phyloP scores from a whole-genome alignment of 2,329 filamentous ascomycete species.

The Colletotrichum orbiculare region DNA sequence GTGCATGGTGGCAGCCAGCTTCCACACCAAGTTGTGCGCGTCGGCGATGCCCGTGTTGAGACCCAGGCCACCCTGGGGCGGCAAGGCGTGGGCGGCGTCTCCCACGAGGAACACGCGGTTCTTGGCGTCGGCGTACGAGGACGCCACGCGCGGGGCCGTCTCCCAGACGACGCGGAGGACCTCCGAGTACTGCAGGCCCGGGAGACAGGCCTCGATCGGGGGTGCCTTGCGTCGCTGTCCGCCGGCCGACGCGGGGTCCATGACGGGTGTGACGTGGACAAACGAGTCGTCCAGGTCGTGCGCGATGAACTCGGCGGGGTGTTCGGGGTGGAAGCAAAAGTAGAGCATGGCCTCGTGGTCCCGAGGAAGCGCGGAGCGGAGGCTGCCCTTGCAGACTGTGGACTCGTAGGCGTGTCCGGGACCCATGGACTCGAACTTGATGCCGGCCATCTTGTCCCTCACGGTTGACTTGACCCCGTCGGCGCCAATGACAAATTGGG shows the following conservation, averaged over 20 bases:
- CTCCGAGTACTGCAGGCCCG: conserved; percentile 21
- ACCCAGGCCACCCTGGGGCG: conserved; percentile 66
- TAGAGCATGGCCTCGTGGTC: conserved; percentile 32
- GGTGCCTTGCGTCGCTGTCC: conserved; percentile 7
- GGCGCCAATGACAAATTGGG: conserved; percentile 28
- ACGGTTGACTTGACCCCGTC: conserved; percentile 27
- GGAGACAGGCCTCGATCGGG: conserved; percentile 28
- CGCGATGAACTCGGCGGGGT: conserved; percentile 29
- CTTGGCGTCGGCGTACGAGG: conserved; percentile 40
- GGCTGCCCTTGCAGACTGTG: conserved; percentile 22
- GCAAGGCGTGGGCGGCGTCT: conserved; percentile 68
- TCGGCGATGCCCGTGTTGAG: conserved; percentile 69
- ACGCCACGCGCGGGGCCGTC: conserved; percentile 23
- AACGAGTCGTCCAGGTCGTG: conserved; percentile 22
- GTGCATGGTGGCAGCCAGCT: conserved; percentile 40
- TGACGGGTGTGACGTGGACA: conserved; percentile 24
- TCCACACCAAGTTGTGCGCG: conserved; percentile 66
- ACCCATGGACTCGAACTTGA: conserved; percentile 23
- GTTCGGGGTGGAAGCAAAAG: conserved; percentile 31
- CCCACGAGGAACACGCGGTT: conserved; percentile 55
- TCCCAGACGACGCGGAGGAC: conserved; percentile 27
- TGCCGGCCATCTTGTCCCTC: conserved; percentile 17
- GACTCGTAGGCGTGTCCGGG: conserved; percentile 26
- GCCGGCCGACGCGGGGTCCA: conserved; percentile 14
- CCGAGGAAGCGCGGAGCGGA: conserved; percentile 22